Evolutionary conservation across 768 basidiomycete species (phyloP).

Genomic region (Mycena metata): DNA sequence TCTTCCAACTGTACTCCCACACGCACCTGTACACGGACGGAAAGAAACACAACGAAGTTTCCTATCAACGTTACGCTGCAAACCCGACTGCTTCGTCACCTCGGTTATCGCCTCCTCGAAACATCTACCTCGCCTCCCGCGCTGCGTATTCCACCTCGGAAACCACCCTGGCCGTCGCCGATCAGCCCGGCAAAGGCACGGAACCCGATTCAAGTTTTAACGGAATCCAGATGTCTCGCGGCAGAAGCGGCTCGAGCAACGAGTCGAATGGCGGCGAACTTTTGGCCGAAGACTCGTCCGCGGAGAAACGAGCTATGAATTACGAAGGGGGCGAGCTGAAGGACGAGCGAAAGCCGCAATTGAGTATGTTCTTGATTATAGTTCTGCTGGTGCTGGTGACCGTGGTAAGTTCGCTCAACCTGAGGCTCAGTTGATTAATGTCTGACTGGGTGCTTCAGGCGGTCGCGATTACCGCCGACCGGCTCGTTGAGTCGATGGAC

Average conservation of each 20-base stretch:
- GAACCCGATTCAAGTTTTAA: conserved; percentile 20
- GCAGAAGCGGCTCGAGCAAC: not conserved
- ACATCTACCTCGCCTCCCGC: conserved; percentile 22
- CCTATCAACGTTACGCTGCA: conserved; percentile 33
- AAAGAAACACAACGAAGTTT: conserved; percentile 60
- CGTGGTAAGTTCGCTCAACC: too few relatives aligned
- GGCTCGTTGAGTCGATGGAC: conserved; percentile 88
- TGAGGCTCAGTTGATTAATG: too few relatives aligned
- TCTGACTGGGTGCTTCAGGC: too few relatives aligned
- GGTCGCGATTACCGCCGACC: conserved; percentile 71
- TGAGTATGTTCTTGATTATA: conserved; percentile 72
- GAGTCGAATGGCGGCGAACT: too few relatives aligned
- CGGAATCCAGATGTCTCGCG: conserved; percentile 33
- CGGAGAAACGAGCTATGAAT: conserved; percentile 25
- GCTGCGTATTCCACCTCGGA: conserved; percentile 23
- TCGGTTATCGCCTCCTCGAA: conserved; percentile 27
- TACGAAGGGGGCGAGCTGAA: conserved; percentile 39
- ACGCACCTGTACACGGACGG: conserved; percentile 73
- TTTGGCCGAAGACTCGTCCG: conserved; percentile 17
- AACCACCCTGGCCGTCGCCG: conserved; percentile 14
- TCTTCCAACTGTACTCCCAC: conserved; percentile 88
- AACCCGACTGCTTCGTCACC: conserved; percentile 41
- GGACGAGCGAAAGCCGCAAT: conserved; percentile 58
- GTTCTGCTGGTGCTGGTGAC: conserved; percentile 71
- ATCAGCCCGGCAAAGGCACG: conserved; percentile 20